phyloP scores from a whole-genome alignment of 2,329 filamentous ascomycete genomes.

The Aschersonia sp. region DNA sequence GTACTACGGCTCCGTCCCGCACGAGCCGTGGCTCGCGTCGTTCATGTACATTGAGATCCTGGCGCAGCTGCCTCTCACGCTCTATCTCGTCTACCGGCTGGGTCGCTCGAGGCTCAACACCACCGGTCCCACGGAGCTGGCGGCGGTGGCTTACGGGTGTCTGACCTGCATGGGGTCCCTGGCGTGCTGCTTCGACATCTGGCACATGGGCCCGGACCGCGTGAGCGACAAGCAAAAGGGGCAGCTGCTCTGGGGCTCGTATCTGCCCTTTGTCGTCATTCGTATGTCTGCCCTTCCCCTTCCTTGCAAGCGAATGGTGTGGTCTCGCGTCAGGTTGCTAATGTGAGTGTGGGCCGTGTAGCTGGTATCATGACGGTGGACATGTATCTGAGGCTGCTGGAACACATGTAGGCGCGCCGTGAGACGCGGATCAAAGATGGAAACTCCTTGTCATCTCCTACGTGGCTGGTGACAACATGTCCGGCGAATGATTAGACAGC shows the following conservation, averaged over 20 bases:
- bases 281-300: slow-evolving; percentile 17
- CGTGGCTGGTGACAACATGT: too few relatives aligned
- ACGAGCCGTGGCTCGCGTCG: slow-evolving; percentile 34
- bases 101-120: slow-evolving; percentile 16
- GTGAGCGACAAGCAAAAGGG: slow-evolving; percentile 29
- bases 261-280: slow-evolving; percentile 35
- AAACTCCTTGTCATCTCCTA: too few relatives aligned
- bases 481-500: too few relatives aligned
- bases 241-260: slow-evolving; percentile 31
- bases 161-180: slow-evolving; percentile 36
- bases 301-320: background rate
- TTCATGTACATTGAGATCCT: slow-evolving; percentile 35
- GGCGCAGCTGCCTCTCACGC: slow-evolving; percentile 33
- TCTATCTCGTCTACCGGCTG: slow-evolving; percentile 31
- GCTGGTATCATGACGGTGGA: slow-evolving; percentile 35
- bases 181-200: slow-evolving; percentile 35
- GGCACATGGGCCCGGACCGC: slow-evolving; percentile 30
- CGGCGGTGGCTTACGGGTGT: slow-evolving; percentile 35
- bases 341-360: slow-evolving; percentile 9
- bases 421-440: too few relatives aligned
- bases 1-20: slow-evolving; percentile 25
- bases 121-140: slow-evolving; percentile 28
- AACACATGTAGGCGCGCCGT: slow-evolving; percentile 16
- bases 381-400: slow-evolving; percentile 37
- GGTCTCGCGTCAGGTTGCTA: background rate